phyloP scores from a whole-genome alignment of 2,329 filamentous ascomycete species.

The Penicillium sp. region DNA sequence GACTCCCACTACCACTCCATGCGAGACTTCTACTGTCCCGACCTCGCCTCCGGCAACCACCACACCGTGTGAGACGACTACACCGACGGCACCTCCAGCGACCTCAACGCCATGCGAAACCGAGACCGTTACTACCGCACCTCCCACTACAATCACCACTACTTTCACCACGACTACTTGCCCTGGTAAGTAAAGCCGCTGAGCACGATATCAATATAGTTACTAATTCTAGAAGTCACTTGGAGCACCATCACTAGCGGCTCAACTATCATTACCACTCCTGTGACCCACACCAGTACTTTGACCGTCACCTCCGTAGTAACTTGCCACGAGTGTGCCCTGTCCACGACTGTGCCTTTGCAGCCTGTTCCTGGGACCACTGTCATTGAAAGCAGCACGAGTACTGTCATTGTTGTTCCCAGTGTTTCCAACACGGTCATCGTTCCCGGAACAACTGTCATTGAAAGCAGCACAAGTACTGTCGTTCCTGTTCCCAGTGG shows the following conservation, averaged over 20 bases:
- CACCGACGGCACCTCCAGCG: background rate
- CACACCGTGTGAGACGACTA: slow-evolving; percentile 9
- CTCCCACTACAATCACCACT: slow-evolving; percentile 14
- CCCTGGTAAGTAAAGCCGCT: slow-evolving; percentile 22
- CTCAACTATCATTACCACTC: slow-evolving; percentile 20
- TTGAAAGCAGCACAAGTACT: no score
- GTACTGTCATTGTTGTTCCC: background rate
- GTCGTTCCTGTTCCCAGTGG: background rate
- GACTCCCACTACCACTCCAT: slow-evolving; percentile 5
- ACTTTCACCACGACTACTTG: slow-evolving; percentile 30
- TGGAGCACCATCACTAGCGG: slow-evolving; percentile 23
- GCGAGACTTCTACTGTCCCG: slow-evolving; percentile 6
- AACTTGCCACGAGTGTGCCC: slow-evolving; percentile 19
- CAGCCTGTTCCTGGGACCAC: background rate
- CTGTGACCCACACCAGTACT: slow-evolving; percentile 25
- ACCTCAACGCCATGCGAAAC: background rate
- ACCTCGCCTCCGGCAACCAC: background rate
- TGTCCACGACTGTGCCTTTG: slow-evolving; percentile 4
- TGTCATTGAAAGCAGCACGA: background rate
- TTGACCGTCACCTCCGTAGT: slow-evolving; percentile 22
- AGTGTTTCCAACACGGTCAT: no score
- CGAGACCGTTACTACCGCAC: background rate
- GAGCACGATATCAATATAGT: background rate
- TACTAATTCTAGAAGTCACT: slow-evolving; percentile 20
- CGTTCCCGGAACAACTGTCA: background rate